A percentile compares a stretch with the other conserved stretches of the same genome.
phyloP scores from a whole-genome alignment of 306 rosid species.

The Ormosia semicastrata region DNA sequence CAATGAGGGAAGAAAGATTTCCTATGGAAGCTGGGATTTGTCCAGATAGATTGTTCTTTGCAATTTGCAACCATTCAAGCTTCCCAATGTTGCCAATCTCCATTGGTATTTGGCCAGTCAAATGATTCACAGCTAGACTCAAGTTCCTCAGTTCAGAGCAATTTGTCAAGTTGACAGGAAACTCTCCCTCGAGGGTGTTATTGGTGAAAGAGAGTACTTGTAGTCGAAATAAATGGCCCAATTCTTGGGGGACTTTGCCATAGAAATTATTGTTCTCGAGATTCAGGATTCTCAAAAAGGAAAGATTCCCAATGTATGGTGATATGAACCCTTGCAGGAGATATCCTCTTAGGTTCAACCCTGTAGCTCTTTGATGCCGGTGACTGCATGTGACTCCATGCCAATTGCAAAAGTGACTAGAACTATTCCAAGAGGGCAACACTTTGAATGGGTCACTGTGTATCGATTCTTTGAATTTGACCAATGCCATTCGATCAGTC shows the following conservation, averaged over 20 bases:
- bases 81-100: background rate
- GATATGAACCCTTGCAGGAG: constrained; percentile 14
- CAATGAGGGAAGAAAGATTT: too few relatives aligned
- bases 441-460: background rate
- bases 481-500: background rate
- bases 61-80: too few relatives aligned
- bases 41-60: too few relatives aligned
- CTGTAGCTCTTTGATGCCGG: constrained; percentile 5
- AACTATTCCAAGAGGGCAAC: too few relatives aligned
- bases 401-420: too few relatives aligned
- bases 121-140: background rate
- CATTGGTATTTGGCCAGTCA: background rate
- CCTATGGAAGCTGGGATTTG: too few relatives aligned
- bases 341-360: background rate
- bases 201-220: background rate
- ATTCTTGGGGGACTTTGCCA: background rate
- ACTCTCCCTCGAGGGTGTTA: constrained; percentile 14
- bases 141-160: background rate
- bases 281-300: background rate
- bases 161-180: constrained; percentile 11
- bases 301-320: constrained; percentile 30
- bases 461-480: constrained; percentile 9
- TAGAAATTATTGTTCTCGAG: background rate
- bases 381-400: background rate
- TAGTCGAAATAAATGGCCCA: constrained; percentile 3